These are phyloP conservation scores for Cyphellophora attinorum DNA, from an alignment of 2,329 filamentous ascomycete genomes.

Conservation along the genomic window DNA sequence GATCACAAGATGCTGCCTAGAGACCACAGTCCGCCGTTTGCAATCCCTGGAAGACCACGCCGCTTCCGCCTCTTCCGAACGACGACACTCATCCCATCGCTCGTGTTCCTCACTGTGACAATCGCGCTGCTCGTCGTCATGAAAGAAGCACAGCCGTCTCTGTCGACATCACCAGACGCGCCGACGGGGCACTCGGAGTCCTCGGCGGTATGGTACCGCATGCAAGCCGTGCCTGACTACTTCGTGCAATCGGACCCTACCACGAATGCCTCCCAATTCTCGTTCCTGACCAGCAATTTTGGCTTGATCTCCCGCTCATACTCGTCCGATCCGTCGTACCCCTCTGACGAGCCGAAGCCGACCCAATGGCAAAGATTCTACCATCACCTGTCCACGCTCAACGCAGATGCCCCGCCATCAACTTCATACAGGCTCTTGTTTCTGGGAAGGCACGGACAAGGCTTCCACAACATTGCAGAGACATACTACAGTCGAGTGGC, in stretches of 20 bases:
- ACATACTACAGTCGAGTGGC: slow-evolving; percentile 45
- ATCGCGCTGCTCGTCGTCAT: slow-evolving; percentile 1
- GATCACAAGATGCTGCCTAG: not conserved
- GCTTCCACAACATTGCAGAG: slow-evolving; percentile 53
- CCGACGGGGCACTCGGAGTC: not conserved
- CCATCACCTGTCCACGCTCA: slow-evolving; percentile 38
- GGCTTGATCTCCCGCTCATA: slow-evolving; percentile 40
- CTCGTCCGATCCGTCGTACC: slow-evolving; percentile 25
- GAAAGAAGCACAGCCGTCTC: slow-evolving; percentile 1
- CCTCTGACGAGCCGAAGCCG: slow-evolving; percentile 17
- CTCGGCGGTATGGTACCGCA: not conserved
- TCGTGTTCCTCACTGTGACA: not conserved
- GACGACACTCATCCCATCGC: not conserved
- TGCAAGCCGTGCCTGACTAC: slow-evolving; percentile 7
- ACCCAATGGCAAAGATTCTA: slow-evolving; percentile 49
- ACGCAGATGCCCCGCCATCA: slow-evolving; percentile 24
- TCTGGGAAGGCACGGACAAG: slow-evolving; percentile 52
- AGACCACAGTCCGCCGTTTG: not conserved
- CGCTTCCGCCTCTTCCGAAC: not conserved
- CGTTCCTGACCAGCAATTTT: slow-evolving; percentile 27
- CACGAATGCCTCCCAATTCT: slow-evolving; percentile 35
- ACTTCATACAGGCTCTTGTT: slow-evolving; percentile 47
- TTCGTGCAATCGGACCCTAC: slow-evolving; percentile 36
- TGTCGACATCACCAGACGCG: not conserved
- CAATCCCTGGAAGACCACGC: not conserved